These are phyloP conservation scores for Basipetospora sp. DNA, from an alignment of 2,329 filamentous ascomycete species.

Conservation along the genomic window DNA sequence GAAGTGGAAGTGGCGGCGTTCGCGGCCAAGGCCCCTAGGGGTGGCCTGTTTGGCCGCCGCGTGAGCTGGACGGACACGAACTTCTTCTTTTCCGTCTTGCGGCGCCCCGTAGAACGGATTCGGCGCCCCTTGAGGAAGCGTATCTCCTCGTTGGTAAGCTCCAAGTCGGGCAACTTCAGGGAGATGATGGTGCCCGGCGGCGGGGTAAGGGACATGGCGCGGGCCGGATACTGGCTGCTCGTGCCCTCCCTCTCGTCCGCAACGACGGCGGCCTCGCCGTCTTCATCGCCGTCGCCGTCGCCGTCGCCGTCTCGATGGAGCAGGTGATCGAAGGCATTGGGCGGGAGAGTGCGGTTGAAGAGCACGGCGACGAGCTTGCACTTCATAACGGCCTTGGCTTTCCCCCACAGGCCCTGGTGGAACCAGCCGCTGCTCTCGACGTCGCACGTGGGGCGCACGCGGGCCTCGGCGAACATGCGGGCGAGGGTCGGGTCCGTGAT, in stretches of 20 bases:
- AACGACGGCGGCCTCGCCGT: background rate
- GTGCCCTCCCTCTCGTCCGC: constrained; percentile 3
- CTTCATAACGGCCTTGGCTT: constrained; percentile 76
- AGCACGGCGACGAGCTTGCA: constrained; percentile 62
- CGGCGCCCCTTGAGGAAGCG: constrained; percentile 19
- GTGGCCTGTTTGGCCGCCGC: constrained; percentile 5
- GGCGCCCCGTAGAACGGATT: constrained; percentile 10
- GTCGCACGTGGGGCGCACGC: constrained; percentile 45
- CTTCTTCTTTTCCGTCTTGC: constrained; percentile 13
- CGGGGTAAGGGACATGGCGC: constrained; percentile 26
- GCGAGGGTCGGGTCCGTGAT: constrained; percentile 65
- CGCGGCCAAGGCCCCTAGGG: background rate
- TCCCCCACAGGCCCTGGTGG: constrained; percentile 64
- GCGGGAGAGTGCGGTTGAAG: constrained; percentile 34
- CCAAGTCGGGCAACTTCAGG: constrained; percentile 24
- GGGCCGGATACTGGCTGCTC: constrained; percentile 13
- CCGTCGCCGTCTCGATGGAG: background rate
- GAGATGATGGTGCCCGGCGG: constrained; percentile 18
- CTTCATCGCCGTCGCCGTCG: background rate
- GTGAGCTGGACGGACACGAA: constrained; percentile 11
- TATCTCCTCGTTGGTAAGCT: constrained; percentile 23
- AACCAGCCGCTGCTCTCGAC: constrained; percentile 64
- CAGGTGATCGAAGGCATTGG: constrained; percentile 6
- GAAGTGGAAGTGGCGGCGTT: background rate
- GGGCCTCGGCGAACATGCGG: constrained; percentile 47